Base-by-base conservation (phyloP, 768 basidiomycete genomes). In the Pluteus cervinus region DNA sequence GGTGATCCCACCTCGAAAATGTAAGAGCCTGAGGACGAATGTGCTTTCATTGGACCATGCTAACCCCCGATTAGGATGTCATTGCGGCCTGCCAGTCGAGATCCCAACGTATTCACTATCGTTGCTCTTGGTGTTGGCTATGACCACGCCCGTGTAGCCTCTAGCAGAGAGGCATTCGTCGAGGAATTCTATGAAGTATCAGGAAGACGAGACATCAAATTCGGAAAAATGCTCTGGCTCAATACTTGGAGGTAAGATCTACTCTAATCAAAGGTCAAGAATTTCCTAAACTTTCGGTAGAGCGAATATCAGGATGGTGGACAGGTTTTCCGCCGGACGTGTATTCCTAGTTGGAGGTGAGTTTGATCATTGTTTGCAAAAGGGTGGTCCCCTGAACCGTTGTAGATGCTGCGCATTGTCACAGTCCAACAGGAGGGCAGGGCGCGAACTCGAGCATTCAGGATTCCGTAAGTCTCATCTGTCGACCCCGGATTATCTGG, bases 291-390 rank as follows among this genome's bases (percentile, higher is more conserved):
- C n/a, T n/a, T n/a, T 6, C 16, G 15, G 12, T 31, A 66, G 72
- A 22, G 63, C 70, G 1, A 76, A 72, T 48, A 64, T 76, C 23
- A 58, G 75, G 7, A 72, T 73, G 71, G 67, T 63, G 1, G 46
- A 73, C 28, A 58, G 50, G 16, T 66, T 74, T 45, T 47, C 54
- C n/a, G 40, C 46, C 4, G 70, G 69, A 2, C 56, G 69, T 12
- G 66, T 65, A 7, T 75, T 73, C 41, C 34, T 75, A n/a, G 65
- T 54, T 20, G 74, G 74, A 45, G 75, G 74, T 68, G 34, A 1
- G 57, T 25, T 12, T 9, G 9, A 9, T 11, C 9, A 3, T 14
- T 33, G 16, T 6, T n/a, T 28, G 9, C 14, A 24, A 11, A n/a
- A 22, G 15, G 25, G 12, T 21, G 2, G 11, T 14, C 29, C 10